Conservation (phyloP, 2,329 filamentous ascomycete species). For the Neonectria ditissima region DNA sequence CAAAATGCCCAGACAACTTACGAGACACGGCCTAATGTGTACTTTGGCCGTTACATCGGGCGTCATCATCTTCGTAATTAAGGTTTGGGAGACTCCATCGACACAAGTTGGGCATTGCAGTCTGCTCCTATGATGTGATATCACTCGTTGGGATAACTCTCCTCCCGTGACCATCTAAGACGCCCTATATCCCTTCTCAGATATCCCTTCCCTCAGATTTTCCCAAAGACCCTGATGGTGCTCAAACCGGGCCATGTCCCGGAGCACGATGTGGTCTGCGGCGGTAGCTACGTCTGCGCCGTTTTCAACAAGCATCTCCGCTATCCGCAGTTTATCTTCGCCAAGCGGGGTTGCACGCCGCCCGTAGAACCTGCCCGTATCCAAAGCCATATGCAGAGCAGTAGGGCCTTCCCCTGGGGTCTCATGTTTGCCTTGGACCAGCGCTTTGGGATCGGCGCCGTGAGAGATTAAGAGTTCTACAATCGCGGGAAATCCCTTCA, state of each 20-base stretch:
- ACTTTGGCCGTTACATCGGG: neutral
- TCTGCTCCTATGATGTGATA: too few relatives aligned
- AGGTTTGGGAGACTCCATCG: neutral
- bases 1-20: neutral
- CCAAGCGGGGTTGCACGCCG: neutral
- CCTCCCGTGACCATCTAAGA: neutral
- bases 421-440: neutral
- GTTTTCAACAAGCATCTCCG: slow-evolving; percentile 3
- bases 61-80: neutral
- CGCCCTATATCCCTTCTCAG: neutral
- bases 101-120: neutral
- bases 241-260: slow-evolving; percentile 3
- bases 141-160: too few relatives aligned
- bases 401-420: slow-evolving; percentile 1
- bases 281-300: neutral
- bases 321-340: neutral
- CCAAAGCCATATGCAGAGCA: slow-evolving; percentile 5
- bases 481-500: neutral
- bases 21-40: neutral
- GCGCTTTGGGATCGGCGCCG: neutral
- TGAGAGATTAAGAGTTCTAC: neutral
- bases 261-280: neutral
- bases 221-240: slow-evolving; percentile 3
- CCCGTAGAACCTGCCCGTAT: neutral
- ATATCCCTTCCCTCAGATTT: slow-evolving; percentile 1